These are phyloP conservation scores for Torulaspora gathmanii DNA, from an alignment of 805 yeast genomes.

Conservation along the genomic window DNA sequence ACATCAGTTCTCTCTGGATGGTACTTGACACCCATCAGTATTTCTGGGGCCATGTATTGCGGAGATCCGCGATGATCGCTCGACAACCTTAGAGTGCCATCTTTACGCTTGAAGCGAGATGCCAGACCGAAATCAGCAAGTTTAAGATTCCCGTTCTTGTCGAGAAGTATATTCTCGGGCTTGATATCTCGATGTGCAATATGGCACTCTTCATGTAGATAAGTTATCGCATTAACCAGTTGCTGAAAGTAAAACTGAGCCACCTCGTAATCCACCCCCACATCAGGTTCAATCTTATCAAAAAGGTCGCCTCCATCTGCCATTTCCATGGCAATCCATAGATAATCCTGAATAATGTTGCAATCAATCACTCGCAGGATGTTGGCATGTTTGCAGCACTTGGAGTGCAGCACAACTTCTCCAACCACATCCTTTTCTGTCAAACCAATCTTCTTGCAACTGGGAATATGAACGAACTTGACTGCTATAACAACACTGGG, in stretches of 20 bases:
- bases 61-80: constrained; percentile 64
- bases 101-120: constrained; percentile 48
- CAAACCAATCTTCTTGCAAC: constrained; percentile 36
- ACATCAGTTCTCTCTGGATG: constrained; percentile 56
- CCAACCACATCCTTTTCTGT: constrained; percentile 42
- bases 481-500: constrained; percentile 48
- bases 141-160: constrained; percentile 59
- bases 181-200: constrained; percentile 71
- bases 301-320: constrained; percentile 74
- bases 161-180: constrained; percentile 69
- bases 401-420: constrained; percentile 57
- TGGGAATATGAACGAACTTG: constrained; percentile 48
- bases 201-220: constrained; percentile 58
- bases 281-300: constrained; percentile 73
- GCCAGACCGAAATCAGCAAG: constrained; percentile 79
- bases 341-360: constrained; percentile 52
- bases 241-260: constrained; percentile 69
- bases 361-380: constrained; percentile 51
- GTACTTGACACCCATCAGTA: constrained; percentile 42
- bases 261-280: constrained; percentile 60
- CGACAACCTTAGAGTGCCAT: constrained; percentile 46
- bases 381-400: constrained; percentile 55
- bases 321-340: constrained; percentile 63
- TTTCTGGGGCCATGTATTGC: constrained; percentile 78
- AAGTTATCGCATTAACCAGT: constrained; percentile 54